These are phyloP conservation scores for Fomitopsis serialis DNA, from an alignment of 768 basidiomycete species.

Conservation along the genomic window DNA sequence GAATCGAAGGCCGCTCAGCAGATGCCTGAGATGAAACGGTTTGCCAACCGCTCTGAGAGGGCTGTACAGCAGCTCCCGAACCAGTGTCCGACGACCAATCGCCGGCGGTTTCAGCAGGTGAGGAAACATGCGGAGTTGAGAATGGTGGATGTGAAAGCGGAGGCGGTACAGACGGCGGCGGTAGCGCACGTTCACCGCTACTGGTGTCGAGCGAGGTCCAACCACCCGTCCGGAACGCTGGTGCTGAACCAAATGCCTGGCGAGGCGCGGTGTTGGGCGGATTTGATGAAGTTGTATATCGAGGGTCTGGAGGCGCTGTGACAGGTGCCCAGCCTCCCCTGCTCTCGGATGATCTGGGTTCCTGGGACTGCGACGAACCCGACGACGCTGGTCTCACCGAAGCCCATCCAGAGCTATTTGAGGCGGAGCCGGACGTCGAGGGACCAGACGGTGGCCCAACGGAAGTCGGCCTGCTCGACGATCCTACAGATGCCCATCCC, in stretches of 20 bases:
- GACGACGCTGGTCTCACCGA: constrained; percentile 28
- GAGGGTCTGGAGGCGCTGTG: constrained; percentile 5
- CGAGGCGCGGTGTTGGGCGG: constrained; percentile 7
- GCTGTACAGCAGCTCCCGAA: no score
- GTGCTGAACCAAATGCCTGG: constrained; percentile 21
- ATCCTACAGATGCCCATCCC: constrained; percentile 41
- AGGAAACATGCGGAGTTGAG: constrained; percentile 1
- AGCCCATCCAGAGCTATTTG: constrained; percentile 48
- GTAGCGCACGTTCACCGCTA: constrained; percentile 16
- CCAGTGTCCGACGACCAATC: not conserved
- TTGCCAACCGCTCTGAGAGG: no score
- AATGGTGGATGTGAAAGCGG: not conserved
- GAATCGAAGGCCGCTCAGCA: no score
- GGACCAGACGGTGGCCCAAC: constrained; percentile 8
- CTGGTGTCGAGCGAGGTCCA: constrained; percentile 63
- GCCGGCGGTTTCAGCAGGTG: not conserved
- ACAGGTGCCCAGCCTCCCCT: constrained; percentile 15
- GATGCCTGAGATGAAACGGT: no score
- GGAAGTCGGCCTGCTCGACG: constrained; percentile 13
- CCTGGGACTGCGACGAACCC: not conserved
- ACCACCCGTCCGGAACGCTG: constrained; percentile 55
- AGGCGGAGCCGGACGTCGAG: constrained; percentile 20
- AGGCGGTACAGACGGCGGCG: constrained; percentile 1
- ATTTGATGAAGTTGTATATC: constrained; percentile 3
- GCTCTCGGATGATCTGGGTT: not conserved